Evolutionary conservation across 768 basidiomycete species (phyloP), one percentile per base, ranked within the genome.

Genomic region (Xerocomellus dryophilus): DNA sequence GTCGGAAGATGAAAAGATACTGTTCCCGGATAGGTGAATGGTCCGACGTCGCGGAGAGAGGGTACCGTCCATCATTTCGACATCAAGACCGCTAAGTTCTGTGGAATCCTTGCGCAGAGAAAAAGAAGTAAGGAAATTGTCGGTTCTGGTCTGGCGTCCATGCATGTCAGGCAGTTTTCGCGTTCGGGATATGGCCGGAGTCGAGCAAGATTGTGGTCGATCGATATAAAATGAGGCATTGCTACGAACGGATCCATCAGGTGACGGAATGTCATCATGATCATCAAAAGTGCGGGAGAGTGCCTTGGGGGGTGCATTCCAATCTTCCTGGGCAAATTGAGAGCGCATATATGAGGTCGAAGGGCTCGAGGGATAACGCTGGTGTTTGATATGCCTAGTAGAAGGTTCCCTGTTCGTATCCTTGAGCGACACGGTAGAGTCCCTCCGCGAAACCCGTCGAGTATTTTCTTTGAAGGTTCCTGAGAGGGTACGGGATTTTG

Each of bases 401-500:
- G 53, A 39, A 44, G 43, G 43, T n/a, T 45, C 59, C 27, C 43
- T 47, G 23, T 50, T 20, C 52, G 47, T 21, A 43, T 62, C 56
- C 53, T 60, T 43, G 59, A 61, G 58, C 31, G 62, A 65, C 17
- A 47, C 10, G 2, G 55, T 50, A 18, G 63, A 61, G 25, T 39
- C 38, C 31, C 65, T 67, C 1, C 63, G 60, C 2, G 55, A 59
- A 36, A 61, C 29, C 3, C 25, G 60, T 43, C 53, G 42, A 20
- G 52, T 3, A 10, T 61, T 60, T 50, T 61, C 68, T 46, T 59
- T 60, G 35, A 56, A 60, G 25, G 35, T 46, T 10, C 51, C 64
- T 0, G 79, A 77, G n/a, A 75, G 71, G 2, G 75, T 73, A 14
- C 75, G 76, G 0, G 75, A 64, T 58, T 78, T 76, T 10, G 51